These are phyloP conservation scores for Lignosus rhinocerotis DNA, from an alignment of 1,284 basidiomycete genomes.

Conservation along the genomic window DNA sequence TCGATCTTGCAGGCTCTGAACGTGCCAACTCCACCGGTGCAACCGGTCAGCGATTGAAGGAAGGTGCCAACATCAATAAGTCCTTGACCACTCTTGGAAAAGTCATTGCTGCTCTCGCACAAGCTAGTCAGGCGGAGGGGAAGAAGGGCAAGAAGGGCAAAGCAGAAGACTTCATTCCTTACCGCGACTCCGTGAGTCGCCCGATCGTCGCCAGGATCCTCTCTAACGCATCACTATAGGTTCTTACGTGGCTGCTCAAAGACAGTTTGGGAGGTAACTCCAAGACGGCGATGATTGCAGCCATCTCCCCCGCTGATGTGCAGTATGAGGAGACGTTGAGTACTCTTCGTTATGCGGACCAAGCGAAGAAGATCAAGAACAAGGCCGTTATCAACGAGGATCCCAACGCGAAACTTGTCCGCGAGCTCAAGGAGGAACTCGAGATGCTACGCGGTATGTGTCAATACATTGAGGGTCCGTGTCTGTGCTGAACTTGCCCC, in stretches of 20 bases:
- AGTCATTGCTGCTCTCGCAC: conserved; percentile 91
- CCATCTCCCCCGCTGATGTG: conserved; percentile 92
- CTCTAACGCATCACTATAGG: conserved; percentile 49
- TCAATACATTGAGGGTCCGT: background rate
- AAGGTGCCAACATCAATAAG: conserved; percentile 98
- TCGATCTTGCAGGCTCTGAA: conserved; percentile 97
- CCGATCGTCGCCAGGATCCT: background rate
- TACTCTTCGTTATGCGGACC: conserved; percentile 95
- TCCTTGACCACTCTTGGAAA: conserved; percentile 96
- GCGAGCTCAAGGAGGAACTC: conserved; percentile 97
- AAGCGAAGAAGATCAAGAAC: conserved; percentile 99
- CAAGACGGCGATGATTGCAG: conserved; percentile 97
- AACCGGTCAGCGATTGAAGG: conserved; percentile 92
- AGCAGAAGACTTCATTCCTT: conserved; percentile 88
- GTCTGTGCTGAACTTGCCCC: conserved; percentile 12
- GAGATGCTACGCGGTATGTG: conserved; percentile 79
- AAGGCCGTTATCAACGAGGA: conserved; percentile 99
- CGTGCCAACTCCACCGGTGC: conserved; percentile 95
- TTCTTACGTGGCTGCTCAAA: conserved; percentile 96
- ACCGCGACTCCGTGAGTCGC: conserved; percentile 83
- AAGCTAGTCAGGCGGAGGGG: conserved; percentile 65
- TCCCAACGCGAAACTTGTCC: conserved; percentile 97
- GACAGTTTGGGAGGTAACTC: conserved; percentile 96
- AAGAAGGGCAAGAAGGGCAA: conserved; percentile 86
- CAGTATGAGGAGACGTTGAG: conserved; percentile 94